Evolutionary conservation across 306 rosid species (phyloP).

Genomic region (Acacia melanoxylon): DNA sequence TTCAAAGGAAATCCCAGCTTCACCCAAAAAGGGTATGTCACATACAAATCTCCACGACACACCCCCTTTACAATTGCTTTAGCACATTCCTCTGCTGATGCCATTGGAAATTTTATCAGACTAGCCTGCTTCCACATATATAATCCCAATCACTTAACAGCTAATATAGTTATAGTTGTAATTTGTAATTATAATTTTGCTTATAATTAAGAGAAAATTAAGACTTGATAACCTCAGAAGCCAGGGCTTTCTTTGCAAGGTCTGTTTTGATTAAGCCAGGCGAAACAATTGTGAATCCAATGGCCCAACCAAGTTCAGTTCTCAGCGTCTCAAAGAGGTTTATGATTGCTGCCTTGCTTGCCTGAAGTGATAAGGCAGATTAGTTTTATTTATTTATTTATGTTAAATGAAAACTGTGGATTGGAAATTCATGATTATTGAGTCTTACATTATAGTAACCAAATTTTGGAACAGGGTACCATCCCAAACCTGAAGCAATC

Average conservation of each 20-base stretch:
- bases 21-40: slow-evolving; percentile 41
- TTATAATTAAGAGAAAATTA: not conserved
- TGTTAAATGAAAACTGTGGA: not conserved
- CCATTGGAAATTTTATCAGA: slow-evolving; percentile 35
- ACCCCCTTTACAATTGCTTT: slow-evolving; percentile 33
- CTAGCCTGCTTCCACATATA: slow-evolving; percentile 23
- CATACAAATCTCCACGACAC: slow-evolving; percentile 40
- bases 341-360: slow-evolving; percentile 52
- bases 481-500: slow-evolving; percentile 54
- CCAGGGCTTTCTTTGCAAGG: not conserved
- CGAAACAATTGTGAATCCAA: slow-evolving; percentile 49
- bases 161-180: not conserved
- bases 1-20: slow-evolving; percentile 25
- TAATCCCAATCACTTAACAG: not conserved
- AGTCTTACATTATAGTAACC: slow-evolving; percentile 59
- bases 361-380: slow-evolving; percentile 29
- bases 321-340: slow-evolving; percentile 49
- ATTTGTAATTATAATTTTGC: not conserved
- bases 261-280: slow-evolving; percentile 41
- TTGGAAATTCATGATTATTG: not conserved
- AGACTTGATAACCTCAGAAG: slow-evolving; percentile 14
- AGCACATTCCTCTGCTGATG: slow-evolving; percentile 31
- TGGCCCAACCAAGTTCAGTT: slow-evolving; percentile 35
- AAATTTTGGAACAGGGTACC: slow-evolving; percentile 59
- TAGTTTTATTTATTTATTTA: not conserved